Evolutionary conservation across 1,284 basidiomycete genomes (phyloP).

Genomic region (Veloporphyrellus conicus): DNA sequence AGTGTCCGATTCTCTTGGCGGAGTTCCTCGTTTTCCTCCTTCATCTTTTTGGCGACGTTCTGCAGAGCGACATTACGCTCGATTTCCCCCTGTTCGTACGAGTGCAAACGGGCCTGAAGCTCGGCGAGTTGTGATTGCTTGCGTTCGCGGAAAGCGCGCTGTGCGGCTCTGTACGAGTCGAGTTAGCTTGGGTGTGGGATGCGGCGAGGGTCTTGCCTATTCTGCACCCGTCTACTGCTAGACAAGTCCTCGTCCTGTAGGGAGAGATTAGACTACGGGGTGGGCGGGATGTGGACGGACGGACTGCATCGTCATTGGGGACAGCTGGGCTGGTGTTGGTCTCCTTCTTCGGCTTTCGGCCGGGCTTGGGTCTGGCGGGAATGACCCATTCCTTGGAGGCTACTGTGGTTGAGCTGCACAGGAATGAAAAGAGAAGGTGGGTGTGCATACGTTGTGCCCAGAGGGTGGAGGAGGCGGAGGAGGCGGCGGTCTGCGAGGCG

Average conservation of each 20-base stretch:
- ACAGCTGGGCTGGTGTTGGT: slow-evolving; percentile 27
- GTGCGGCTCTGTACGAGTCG: slow-evolving; percentile 62
- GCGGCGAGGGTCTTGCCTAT: slow-evolving; percentile 47
- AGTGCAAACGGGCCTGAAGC: slow-evolving; percentile 79
- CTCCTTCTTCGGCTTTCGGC: slow-evolving; percentile 83
- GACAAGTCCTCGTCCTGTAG: slow-evolving; percentile 48
- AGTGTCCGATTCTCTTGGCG: slow-evolving; percentile 59
- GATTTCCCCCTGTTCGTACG: slow-evolving; percentile 86
- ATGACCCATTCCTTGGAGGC: slow-evolving; percentile 91
- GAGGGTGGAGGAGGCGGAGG: slow-evolving; percentile 35
- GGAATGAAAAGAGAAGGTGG: not conserved
- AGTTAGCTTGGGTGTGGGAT: slow-evolving; percentile 6
- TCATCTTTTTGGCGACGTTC: slow-evolving; percentile 78
- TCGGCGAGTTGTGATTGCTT: slow-evolving; percentile 89
- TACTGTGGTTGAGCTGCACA: slow-evolving; percentile 26
- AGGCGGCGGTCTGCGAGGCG: slow-evolving; percentile 22
- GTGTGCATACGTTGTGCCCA: slow-evolving; percentile 46
- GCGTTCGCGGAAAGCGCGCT: slow-evolving; percentile 86
- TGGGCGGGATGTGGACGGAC: slow-evolving; percentile 14
- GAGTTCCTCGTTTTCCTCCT: slow-evolving; percentile 81
- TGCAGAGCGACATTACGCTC: slow-evolving; percentile 85
- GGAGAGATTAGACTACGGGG: slow-evolving; percentile 9
- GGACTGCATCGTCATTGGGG: slow-evolving; percentile 48
- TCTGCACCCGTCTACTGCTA: slow-evolving; percentile 66
- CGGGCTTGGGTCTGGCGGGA: slow-evolving; percentile 84